These are phyloP conservation scores for Clarireedia sp. DNA, from an alignment of 2,329 filamentous ascomycete species.

Conservation along the genomic window DNA sequence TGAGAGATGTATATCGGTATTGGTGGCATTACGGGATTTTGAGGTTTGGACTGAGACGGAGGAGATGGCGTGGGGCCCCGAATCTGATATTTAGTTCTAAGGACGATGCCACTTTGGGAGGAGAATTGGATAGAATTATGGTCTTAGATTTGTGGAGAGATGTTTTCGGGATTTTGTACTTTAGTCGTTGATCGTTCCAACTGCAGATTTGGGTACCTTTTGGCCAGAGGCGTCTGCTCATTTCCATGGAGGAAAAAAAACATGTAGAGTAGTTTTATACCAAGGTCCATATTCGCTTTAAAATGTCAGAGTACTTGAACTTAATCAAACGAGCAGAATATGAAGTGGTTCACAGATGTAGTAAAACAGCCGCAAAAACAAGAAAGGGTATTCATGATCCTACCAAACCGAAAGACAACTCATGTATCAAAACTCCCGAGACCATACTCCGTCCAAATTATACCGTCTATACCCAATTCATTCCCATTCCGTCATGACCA, in stretches of 20 bases:
- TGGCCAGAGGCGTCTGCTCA: too few species aligned
- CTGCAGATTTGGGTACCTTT: too few species aligned
- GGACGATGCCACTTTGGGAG: too few species aligned
- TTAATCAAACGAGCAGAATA: neutral
- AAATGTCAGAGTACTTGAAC: too few species aligned
- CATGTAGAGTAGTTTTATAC: too few species aligned
- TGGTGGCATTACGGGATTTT: neutral
- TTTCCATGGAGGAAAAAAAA: too few species aligned
- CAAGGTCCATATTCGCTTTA: too few species aligned
- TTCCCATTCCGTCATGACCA: neutral
- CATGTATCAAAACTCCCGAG: neutral
- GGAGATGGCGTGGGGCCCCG: neutral
- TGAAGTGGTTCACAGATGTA: neutral
- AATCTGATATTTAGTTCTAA: neutral
- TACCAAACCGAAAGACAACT: neutral
- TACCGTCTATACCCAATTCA: neutral
- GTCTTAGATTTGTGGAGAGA: too few species aligned
- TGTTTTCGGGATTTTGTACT: too few species aligned
- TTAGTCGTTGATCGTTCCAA: too few species aligned
- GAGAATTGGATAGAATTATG: too few species aligned
- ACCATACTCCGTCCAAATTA: neutral
- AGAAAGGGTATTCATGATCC: constrained; percentile 7
- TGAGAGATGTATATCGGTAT: neutral
- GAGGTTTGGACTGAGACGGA: neutral
- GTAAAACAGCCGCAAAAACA: neutral